These are phyloP conservation scores for Cladophialophora psammophila DNA, from an alignment of 2,329 filamentous ascomycete species.

Conservation along the genomic window DNA sequence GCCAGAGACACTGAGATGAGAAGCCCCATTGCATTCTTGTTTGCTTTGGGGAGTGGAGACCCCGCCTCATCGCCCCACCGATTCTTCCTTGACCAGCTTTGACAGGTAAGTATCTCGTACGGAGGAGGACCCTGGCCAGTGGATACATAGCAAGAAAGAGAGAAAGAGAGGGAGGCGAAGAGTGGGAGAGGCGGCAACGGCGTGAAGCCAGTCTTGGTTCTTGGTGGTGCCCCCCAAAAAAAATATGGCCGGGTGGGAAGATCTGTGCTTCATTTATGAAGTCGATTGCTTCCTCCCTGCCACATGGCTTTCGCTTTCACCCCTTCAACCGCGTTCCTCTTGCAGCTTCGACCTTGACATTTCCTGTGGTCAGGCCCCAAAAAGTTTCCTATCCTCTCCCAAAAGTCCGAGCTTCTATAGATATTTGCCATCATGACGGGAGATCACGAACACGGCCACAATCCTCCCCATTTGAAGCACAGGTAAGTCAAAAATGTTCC, in stretches of 20 bases:
- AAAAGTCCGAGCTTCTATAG: not conserved
- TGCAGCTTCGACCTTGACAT: not conserved
- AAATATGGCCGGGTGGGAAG: constrained; percentile 6
- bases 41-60: constrained; percentile 18
- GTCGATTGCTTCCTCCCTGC: constrained; percentile 13
- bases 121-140: not conserved
- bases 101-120: not conserved
- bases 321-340: constrained; percentile 19
- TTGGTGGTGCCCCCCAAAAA: constrained; percentile 1
- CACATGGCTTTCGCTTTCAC: constrained; percentile 1
- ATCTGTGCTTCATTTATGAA: constrained; percentile 22
- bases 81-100: not conserved
- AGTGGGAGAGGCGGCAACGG: constrained; percentile 7
- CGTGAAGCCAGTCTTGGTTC: not conserved
- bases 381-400: not conserved
- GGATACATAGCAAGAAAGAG: not conserved
- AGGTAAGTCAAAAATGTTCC: constrained; percentile 24
- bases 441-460: constrained; percentile 28
- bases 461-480: constrained; percentile 34
- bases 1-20: not conserved
- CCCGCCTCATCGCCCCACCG: constrained; percentile 22
- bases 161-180: not conserved
- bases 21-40: constrained; percentile 15
- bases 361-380: not conserved
- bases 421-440: constrained; percentile 19